Evolutionary conservation across 2,329 filamentous ascomycete species (phyloP).

Genomic region (Alternaria dauci): DNA sequence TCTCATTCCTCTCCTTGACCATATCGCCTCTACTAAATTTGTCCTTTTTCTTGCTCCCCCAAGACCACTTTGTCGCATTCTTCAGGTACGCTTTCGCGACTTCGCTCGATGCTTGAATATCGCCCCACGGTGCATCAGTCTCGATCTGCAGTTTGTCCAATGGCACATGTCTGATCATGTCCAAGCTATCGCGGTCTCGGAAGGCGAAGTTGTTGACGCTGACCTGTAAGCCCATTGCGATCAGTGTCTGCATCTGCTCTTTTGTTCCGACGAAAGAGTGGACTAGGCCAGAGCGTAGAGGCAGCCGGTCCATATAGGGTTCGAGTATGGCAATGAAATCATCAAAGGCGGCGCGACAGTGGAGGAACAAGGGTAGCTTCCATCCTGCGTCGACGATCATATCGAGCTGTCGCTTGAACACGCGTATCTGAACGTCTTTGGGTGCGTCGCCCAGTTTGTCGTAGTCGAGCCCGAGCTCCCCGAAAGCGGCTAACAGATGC

Average conservation of each 20-base stretch:
- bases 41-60: slow-evolving; percentile 58
- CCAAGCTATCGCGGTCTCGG: slow-evolving; percentile 48
- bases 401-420: slow-evolving; percentile 56
- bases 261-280: slow-evolving; percentile 54
- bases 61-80: slow-evolving; percentile 51
- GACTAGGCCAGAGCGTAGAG: slow-evolving; percentile 47
- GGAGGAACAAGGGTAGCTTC: slow-evolving; percentile 54
- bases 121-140: slow-evolving; percentile 61
- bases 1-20: slow-evolving; percentile 63
- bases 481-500: slow-evolving; percentile 55
- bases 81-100: slow-evolving; percentile 55
- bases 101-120: slow-evolving; percentile 49
- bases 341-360: slow-evolving; percentile 54
- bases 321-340: slow-evolving; percentile 56
- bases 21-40: slow-evolving; percentile 58
- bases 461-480: slow-evolving; percentile 62
- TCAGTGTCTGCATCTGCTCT: slow-evolving; percentile 53
- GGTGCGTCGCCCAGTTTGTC: slow-evolving; percentile 56
- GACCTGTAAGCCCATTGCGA: slow-evolving; percentile 53
- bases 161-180: slow-evolving; percentile 56
- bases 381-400: slow-evolving; percentile 45
- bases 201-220: slow-evolving; percentile 63
- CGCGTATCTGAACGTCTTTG: slow-evolving; percentile 53
- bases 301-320: slow-evolving; percentile 51
- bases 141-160: slow-evolving; percentile 56